Base-by-base conservation (phyloP, 2,329 filamentous ascomycete genomes). In the Mycosphaerella arachidis region DNA sequence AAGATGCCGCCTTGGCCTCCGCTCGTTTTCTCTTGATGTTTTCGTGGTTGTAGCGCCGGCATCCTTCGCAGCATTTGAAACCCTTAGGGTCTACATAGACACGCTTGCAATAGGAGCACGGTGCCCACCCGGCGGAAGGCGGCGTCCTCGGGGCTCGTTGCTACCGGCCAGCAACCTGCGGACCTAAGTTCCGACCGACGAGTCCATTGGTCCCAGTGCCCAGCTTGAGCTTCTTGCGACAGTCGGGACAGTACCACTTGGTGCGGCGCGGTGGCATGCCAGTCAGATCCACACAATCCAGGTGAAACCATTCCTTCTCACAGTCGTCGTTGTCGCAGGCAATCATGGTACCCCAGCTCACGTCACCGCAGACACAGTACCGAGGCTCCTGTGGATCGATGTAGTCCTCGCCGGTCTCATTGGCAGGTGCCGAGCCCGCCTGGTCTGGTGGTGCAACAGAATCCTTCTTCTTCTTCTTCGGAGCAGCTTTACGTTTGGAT, bases 231-330 rank as follows among this genome's bases (percentile, higher is more conserved):
- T 81, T 75, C 62, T 84, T 82, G 45, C 86, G 79, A 70, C 90
- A 94, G 53, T 91, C 86, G 1, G 89, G 89, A 73, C 90, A 94
- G 69, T 91, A 94, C 90, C 90, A 94, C 74, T 91, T 92, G 2
- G 87, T 87, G 33, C 88, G 88, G 18, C 88, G 81, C 2, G 86
- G 83, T 10, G 90, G 89, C 60, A 89, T 84, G 27, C 86, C 83
- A 6, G 81, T 78, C 35, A 94, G 78, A 5, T 82, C 86, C 6
- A 94, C 88, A 69, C 90, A 94, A 64, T 86, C 85, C 45, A 94
- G 81, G 71, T 94, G 90, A 73, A 93, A 94, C 90, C 90, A 94
- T 74, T 93, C 89, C 63, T 86, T 85, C 67, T 90, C 86, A 76
- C 90, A 94, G 75, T 89, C 78, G 48, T 84, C 79, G 68, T 91